phyloP scores from a whole-genome alignment of 2,329 filamentous ascomycete species.

The Cercospora sp. region DNA sequence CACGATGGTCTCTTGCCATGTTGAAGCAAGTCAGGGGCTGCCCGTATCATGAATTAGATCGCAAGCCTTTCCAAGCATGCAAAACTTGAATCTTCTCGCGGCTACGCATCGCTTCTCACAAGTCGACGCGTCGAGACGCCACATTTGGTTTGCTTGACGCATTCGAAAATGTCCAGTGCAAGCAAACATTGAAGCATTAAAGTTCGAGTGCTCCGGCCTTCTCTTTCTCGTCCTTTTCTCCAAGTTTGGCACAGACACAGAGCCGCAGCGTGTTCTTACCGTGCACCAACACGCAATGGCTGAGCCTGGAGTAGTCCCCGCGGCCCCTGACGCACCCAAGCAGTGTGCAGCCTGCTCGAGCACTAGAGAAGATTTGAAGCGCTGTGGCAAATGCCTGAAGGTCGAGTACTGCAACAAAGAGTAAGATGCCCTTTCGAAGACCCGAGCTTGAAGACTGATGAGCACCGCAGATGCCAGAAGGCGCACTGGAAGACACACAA shows the following conservation, averaged over 20 bases:
- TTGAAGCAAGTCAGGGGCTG: not conserved
- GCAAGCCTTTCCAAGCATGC: not conserved
- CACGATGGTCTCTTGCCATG: not conserved
- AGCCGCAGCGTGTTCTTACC: not conserved
- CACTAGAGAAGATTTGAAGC: slow-evolving; percentile 20
- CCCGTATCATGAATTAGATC: not conserved
- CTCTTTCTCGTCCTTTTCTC: not conserved
- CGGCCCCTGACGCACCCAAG: not conserved
- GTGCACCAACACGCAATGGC: not conserved
- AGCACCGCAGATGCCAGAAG: slow-evolving; percentile 35
- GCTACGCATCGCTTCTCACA: not conserved
- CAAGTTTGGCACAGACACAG: not conserved
- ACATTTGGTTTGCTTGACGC: not conserved
- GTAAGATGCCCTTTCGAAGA: not conserved
- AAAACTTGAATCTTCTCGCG: not conserved
- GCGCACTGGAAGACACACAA: slow-evolving; percentile 40
- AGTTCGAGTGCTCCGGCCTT: not conserved
- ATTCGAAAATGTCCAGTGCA: not conserved
- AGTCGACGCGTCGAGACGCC: not conserved
- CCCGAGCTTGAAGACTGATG: not conserved
- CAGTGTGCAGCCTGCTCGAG: slow-evolving; percentile 25
- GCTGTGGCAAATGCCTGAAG: slow-evolving; percentile 37
- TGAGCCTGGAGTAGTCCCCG: not conserved
- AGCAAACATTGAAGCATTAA: not conserved
- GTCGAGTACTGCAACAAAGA: slow-evolving; percentile 37